phyloP scores from a whole-genome alignment of 78 protist species.

The Salpingoeca rosetta region DNA sequence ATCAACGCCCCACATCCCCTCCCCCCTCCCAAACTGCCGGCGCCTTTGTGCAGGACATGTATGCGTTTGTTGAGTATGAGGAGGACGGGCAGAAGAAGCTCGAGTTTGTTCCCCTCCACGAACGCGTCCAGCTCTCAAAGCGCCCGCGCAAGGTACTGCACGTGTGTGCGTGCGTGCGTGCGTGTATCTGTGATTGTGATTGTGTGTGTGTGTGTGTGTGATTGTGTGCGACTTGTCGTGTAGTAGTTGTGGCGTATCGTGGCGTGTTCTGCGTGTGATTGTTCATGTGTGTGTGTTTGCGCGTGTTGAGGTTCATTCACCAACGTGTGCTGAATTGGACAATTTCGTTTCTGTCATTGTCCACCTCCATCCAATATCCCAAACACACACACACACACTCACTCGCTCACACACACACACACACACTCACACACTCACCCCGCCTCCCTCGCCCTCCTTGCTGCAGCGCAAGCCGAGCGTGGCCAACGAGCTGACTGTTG shows the following conservation, averaged over 20 bases:
- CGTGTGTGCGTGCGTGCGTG: background rate
- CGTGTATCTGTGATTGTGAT: background rate
- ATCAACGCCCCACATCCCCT: background rate
- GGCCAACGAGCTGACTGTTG: background rate
- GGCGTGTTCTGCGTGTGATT: too few species aligned
- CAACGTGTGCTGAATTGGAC: background rate
- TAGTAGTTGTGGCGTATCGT: too few species aligned
- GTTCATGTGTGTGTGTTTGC: background rate
- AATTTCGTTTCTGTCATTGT: background rate
- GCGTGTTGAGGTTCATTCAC: background rate
- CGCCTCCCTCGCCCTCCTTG: background rate
- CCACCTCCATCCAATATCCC: background rate
- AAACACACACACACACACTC: background rate
- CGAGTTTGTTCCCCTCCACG: too few species aligned
- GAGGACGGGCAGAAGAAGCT: slow-evolving; percentile 56
- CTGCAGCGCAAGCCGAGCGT: background rate
- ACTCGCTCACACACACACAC: background rate
- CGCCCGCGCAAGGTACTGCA: background rate
- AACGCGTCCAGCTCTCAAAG: too few species aligned
- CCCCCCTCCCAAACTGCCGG: background rate
- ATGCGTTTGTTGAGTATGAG: too few species aligned
- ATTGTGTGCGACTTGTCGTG: background rate
- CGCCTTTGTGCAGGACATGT: slow-evolving; percentile 57
- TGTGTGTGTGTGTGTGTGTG: background rate
- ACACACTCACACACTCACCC: background rate